These are phyloP conservation scores for Coemansia sp. DNA, from an alignment of 192 early-diverging fungal genomes.

Conservation along the genomic window DNA sequence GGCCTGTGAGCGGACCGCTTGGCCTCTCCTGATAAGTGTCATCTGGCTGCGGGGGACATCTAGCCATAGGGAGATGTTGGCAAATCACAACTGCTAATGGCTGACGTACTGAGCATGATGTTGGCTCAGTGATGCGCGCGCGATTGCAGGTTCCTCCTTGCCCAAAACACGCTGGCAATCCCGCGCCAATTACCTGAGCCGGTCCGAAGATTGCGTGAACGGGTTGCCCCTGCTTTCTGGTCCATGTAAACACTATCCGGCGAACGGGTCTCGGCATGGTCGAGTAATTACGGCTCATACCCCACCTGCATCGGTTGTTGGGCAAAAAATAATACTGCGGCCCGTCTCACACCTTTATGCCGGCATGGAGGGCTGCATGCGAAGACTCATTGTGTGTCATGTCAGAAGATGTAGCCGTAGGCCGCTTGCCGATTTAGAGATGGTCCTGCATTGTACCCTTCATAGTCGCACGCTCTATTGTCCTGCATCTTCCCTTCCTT, in stretches of 20 bases:
- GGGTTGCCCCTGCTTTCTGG: neutral
- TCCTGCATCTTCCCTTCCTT: neutral
- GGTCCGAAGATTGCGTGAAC: neutral
- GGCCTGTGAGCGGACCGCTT: neutral
- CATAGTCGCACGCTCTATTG: slow-evolving; percentile 5
- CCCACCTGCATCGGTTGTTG: neutral
- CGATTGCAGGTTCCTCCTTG: neutral
- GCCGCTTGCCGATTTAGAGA: neutral
- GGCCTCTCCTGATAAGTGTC: neutral
- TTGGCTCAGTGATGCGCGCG: neutral
- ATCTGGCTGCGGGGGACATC: slow-evolving; percentile 1
- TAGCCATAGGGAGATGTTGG: neutral
- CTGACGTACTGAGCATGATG: neutral
- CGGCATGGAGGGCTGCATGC: neutral
- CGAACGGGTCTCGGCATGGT: neutral
- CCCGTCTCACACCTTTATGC: neutral
- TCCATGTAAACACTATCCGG: neutral
- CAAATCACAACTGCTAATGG: neutral
- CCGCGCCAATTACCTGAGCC: neutral
- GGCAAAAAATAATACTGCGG: neutral
- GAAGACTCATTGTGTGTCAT: slow-evolving; percentile 1
- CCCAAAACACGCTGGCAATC: slow-evolving; percentile 1
- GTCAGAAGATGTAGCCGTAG: slow-evolving; percentile 5
- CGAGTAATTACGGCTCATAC: neutral
- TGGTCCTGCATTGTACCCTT: slow-evolving; percentile 4